A percentile compares a stretch with the other conserved stretches of the same genome.
Evolutionary conservation across 2,329 filamentous ascomycete genomes (phyloP).

Genomic region (Cladosporium colombiae): DNA sequence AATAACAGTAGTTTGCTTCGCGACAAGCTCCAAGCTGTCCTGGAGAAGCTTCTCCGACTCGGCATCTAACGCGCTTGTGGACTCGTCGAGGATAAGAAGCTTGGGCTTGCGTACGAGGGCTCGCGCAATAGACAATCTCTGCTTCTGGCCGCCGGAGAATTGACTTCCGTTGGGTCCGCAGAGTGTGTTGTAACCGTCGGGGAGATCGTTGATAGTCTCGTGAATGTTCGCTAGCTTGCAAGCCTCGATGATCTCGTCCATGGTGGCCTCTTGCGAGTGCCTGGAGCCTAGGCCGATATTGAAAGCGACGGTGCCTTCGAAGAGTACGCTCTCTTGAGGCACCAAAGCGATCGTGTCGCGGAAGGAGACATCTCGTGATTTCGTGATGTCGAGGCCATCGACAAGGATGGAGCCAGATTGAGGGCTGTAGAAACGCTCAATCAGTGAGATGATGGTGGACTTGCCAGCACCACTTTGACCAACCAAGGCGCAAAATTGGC

Average conservation of each 20-base stretch:
- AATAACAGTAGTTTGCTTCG: conserved; percentile 87
- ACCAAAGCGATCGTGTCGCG: conserved; percentile 90
- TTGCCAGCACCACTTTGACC: conserved; percentile 95
- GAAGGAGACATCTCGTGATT: conserved; percentile 84
- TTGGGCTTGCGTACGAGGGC: conserved; percentile 90
- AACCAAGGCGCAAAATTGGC: conserved; percentile 84
- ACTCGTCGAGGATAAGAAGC: conserved; percentile 90
- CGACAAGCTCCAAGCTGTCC: conserved; percentile 82
- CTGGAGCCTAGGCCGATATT: conserved; percentile 86
- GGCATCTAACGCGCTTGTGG: conserved; percentile 89
- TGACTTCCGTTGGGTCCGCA: conserved; percentile 95
- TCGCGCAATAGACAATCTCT: conserved; percentile 90
- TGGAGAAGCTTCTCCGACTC: conserved; percentile 95
- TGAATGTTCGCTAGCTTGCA: conserved; percentile 92
- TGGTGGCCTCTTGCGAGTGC: conserved; percentile 66
- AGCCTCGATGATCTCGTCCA: conserved; percentile 72
- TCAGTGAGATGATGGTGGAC: conserved; percentile 82
- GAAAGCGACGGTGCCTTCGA: conserved; percentile 82
- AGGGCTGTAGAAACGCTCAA: conserved; percentile 95
- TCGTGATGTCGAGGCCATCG: conserved; percentile 79
- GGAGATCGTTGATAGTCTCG: conserved; percentile 79
- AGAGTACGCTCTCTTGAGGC: conserved; percentile 88
- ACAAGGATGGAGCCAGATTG: conserved; percentile 76
- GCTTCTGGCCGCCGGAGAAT: conserved; percentile 92
- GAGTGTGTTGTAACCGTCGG: conserved; percentile 87